Evolutionary conservation across 768 basidiomycete genomes (phyloP), one percentile per base, ranked within the genome.

Genomic region (Daedaleopsis sinensis): DNA sequence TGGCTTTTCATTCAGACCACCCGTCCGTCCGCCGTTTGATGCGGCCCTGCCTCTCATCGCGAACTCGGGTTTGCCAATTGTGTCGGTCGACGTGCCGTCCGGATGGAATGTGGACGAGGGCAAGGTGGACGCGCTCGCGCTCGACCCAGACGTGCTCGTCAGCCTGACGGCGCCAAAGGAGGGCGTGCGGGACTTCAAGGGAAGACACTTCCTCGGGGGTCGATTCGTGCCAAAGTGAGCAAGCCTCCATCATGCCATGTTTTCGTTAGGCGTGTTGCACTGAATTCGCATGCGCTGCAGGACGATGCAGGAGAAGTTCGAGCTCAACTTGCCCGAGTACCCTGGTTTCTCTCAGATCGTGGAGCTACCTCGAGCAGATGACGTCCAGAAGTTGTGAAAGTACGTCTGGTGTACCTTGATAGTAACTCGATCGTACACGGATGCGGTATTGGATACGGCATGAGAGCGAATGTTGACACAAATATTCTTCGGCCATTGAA

Each of bases 21-120:
- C 97, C 38, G 82, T 95, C 6, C 89, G 97, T 12, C 75, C 88
- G 9, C 97, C 97, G 0, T 99, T 98, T 75, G 88, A 94, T 67
- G 70, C 76, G 0, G 89, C 88, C 42, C 82, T 99, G 1, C 79
- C 83, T 9, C 78, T 92, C 8, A 76, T 97, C 47, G 78, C 82
- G 1, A 70, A 79, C 16, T 87, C 88, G 5, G 73, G 79, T 8
- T 78, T 93, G 15, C 96, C 97, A 0, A 91, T 98, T 68, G 84
- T 99, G 27, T 93, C 91, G 2, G 90, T 99, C 3, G 97, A 99
- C 74, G 94, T 99, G 51, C 97, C 97, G 0, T 93, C 91, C 1
- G 97, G 96, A 9, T 99, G 97, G 97, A 87, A 95, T 68, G 94
- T 98, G 23, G 93, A 96, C 67, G 76, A 80, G 21, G 96, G 96